Percentiles rank a stretch among this genome's conserved stretches.
Conservation (phyloP, 2,329 filamentous ascomycete species). For the Amauroascus niger region DNA sequence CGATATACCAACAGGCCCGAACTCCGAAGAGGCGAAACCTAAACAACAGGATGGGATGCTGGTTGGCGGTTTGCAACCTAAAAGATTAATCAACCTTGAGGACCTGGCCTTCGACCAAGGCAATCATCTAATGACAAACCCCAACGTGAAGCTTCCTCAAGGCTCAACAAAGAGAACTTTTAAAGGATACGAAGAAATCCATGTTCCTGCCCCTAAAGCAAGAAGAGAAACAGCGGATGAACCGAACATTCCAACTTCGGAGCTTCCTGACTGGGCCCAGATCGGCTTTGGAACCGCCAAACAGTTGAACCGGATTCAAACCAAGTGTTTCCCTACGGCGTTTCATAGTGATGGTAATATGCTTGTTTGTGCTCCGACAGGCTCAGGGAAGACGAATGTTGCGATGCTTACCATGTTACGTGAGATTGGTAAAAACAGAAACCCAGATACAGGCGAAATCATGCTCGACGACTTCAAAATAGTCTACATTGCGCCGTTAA, state of each 20-base stretch:
- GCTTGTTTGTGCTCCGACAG: constrained; percentile 93
- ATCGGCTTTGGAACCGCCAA: constrained; percentile 76
- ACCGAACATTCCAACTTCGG: constrained; percentile 68
- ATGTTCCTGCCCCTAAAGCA: constrained; percentile 86
- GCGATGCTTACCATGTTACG: constrained; percentile 94
- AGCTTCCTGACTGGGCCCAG: constrained; percentile 87
- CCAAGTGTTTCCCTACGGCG: constrained; percentile 80
- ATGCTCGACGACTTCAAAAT: constrained; percentile 97
- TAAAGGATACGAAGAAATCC: constrained; percentile 97
- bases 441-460: constrained; percentile 82
- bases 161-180: constrained; percentile 91
- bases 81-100: constrained; percentile 81
- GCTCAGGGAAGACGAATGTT: constrained; percentile 96
- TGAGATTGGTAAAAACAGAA: constrained; percentile 90
- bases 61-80: constrained; percentile 74
- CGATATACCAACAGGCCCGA: constrained; percentile 57
- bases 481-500: constrained; percentile 91
- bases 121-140: constrained; percentile 99
- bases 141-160: constrained; percentile 84
- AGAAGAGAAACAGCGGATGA: constrained; percentile 67
- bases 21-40: constrained; percentile 44
- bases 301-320: constrained; percentile 89
- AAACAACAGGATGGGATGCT: constrained; percentile 56
- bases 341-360: constrained; percentile 95
- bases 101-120: constrained; percentile 96